Conservation (phyloP, 805 yeast genomes). For the Saccharomyces cerevisiae region DNA sequence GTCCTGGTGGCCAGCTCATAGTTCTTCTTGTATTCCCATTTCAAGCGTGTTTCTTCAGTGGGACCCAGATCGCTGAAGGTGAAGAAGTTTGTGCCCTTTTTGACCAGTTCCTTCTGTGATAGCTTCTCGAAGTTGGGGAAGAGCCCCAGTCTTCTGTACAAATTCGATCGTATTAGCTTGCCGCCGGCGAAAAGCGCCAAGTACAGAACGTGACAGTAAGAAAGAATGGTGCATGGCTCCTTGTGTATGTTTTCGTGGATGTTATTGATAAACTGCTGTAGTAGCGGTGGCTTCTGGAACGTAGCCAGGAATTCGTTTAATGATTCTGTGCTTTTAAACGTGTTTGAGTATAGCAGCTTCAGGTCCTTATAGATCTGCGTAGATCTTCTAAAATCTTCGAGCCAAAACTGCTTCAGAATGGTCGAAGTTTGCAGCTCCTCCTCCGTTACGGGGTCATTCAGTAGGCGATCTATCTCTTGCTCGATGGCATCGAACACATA, state of each 20-base stretch:
- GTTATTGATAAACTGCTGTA: slow-evolving; percentile 55
- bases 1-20: slow-evolving; percentile 72
- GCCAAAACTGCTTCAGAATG: slow-evolving; percentile 54
- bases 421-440: slow-evolving; percentile 39
- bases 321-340: slow-evolving; percentile 12
- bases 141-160: slow-evolving; percentile 58
- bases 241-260: slow-evolving; percentile 45
- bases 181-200: slow-evolving; percentile 86
- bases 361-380: slow-evolving; percentile 52
- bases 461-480: slow-evolving; percentile 39
- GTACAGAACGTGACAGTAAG: slow-evolving; percentile 80
- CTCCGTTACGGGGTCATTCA: slow-evolving; percentile 20
- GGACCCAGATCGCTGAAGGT: slow-evolving; percentile 40
- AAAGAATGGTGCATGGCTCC: slow-evolving; percentile 64
- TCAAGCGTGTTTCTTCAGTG: slow-evolving; percentile 55
- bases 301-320: slow-evolving; percentile 6
- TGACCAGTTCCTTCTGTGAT: slow-evolving; percentile 52
- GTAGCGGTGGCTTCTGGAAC: slow-evolving; percentile 37
- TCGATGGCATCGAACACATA: slow-evolving; percentile 64
- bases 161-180: slow-evolving; percentile 55
- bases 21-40: slow-evolving; percentile 61
- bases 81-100: slow-evolving; percentile 59
- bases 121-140: slow-evolving; percentile 69
- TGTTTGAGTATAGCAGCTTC: slow-evolving; percentile 54
- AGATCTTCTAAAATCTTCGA: slow-evolving; percentile 60